phyloP scores from a whole-genome alignment of 2,329 filamentous ascomycete species.

The Davidsoniella neocaledoniae region DNA sequence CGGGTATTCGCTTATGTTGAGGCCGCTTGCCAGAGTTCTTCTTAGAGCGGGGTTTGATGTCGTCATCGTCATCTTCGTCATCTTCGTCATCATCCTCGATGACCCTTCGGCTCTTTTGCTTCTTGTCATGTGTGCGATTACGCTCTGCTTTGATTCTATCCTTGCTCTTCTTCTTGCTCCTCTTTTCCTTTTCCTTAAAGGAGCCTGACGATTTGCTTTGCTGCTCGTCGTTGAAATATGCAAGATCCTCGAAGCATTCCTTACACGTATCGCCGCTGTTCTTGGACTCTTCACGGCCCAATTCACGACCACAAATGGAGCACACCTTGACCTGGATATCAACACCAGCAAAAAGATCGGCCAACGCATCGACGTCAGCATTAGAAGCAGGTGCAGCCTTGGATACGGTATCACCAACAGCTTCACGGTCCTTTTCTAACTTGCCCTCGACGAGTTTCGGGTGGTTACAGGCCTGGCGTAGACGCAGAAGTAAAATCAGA shows the following conservation, averaged over 20 bases:
- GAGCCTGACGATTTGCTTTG: conserved; percentile 24
- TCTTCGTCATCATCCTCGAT: conserved; percentile 18
- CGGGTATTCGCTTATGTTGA: conserved; percentile 33
- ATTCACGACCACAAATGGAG: conserved; percentile 60
- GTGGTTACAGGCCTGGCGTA: conserved; percentile 91
- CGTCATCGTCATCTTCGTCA: conserved; percentile 10
- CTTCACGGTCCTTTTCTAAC: conserved; percentile 72
- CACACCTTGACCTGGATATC: conserved; percentile 64
- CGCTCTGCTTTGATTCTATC: conserved; percentile 9
- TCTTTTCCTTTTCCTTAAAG: conserved; percentile 19
- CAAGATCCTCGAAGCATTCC: conserved; percentile 60
- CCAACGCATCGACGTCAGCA: conserved; percentile 63
- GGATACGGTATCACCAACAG: conserved; percentile 28
- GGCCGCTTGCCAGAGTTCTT: conserved; percentile 23
- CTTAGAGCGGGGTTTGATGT: conserved; percentile 15
- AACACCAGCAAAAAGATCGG: conserved; percentile 72
- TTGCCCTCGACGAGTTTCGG: conserved; percentile 75
- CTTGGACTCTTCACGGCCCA: conserved; percentile 34
- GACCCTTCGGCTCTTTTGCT: conserved; percentile 21
- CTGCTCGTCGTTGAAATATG: conserved; percentile 37
- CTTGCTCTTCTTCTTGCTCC: conserved; percentile 14
- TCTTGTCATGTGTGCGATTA: conserved; percentile 13
- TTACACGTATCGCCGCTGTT: conserved; percentile 39
- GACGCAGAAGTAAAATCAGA: conserved; percentile 72
- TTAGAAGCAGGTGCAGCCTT: conserved; percentile 30